Percentiles rank a stretch among this genome's conserved stretches.
These are phyloP conservation scores for Aspergillus sp. DNA, from an alignment of 2,329 filamentous ascomycete species.

Conservation along the genomic window DNA sequence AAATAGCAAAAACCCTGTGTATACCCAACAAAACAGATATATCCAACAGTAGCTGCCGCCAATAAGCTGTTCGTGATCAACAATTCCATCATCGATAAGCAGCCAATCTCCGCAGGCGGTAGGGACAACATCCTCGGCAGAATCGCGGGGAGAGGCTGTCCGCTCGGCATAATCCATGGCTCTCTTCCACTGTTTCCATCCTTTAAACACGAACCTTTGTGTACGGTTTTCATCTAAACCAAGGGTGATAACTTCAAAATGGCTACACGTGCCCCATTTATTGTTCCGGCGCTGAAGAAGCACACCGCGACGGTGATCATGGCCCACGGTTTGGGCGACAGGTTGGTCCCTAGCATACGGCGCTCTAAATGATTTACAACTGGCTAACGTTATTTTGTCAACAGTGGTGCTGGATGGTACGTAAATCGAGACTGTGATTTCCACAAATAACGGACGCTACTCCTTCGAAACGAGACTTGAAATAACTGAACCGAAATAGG, in stretches of 20 bases:
- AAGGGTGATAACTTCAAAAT: slow-evolving; percentile 33
- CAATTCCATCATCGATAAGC: not conserved
- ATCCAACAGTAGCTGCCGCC: no score
- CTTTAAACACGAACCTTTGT: not conserved
- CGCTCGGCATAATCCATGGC: no score
- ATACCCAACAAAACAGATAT: no score
- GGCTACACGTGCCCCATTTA: slow-evolving; percentile 57
- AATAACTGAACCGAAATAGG: slow-evolving; percentile 40
- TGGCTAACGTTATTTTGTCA: slow-evolving; percentile 14
- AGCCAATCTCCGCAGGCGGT: slow-evolving; percentile 22
- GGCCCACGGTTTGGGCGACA: slow-evolving; percentile 87
- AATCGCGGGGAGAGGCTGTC: slow-evolving; percentile 12
- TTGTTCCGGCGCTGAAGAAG: slow-evolving; percentile 75
- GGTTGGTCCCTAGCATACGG: slow-evolving; percentile 51
- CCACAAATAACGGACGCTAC: no score
- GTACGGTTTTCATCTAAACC: not conserved
- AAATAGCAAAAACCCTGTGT: no score
- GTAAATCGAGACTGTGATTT: slow-evolving; percentile 5
- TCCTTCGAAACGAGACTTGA: not conserved
- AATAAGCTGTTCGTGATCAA: not conserved
- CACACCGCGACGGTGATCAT: slow-evolving; percentile 97
- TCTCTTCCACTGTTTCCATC: not conserved
- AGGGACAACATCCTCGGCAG: slow-evolving; percentile 24
- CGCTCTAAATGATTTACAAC: not conserved
- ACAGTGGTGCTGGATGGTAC: slow-evolving; percentile 54